Conservation (phyloP, 306 rosid species). For the Trifolium pratense region DNA sequence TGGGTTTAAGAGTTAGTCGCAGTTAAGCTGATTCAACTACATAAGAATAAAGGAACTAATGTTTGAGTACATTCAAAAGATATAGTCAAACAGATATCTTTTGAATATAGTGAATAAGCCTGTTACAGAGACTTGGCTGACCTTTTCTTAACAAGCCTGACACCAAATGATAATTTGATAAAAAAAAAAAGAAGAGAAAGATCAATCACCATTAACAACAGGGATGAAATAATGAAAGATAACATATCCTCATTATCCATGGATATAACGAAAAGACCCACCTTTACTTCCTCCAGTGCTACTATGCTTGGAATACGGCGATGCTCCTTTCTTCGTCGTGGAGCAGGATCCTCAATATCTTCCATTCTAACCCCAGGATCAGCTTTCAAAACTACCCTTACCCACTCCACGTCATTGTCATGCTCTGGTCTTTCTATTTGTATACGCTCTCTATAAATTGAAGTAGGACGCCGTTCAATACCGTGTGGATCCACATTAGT, state of each 20-base stretch:
- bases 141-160: conserved; percentile 29
- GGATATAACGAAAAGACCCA: conserved; percentile 46
- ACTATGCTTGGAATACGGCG: conserved; percentile 95
- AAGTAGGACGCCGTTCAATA: conserved; percentile 33
- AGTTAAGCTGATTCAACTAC: conserved; percentile 16
- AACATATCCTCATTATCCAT: conserved; percentile 27
- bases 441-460: conserved; percentile 42
- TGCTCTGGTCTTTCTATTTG: conserved; percentile 47
- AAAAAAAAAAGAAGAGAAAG: not conserved
- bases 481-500: conserved; percentile 44
- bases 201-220: not conserved
- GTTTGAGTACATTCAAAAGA: conserved; percentile 23
- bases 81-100: not conserved
- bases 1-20: conserved; percentile 6
- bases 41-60: conserved; percentile 16
- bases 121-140: conserved; percentile 18
- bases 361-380: conserved; percentile 86
- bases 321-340: conserved; percentile 84
- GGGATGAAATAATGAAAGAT: conserved; percentile 24
- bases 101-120: conserved; percentile 14
- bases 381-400: conserved; percentile 75
- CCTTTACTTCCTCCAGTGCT: conserved; percentile 96
- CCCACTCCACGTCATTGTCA: conserved; percentile 67
- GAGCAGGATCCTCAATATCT: conserved; percentile 74
- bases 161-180: conserved; percentile 14